Percentiles rank a stretch among this genome's conserved stretches.
Evolutionary conservation across 495 filamentous ascomycete species (phyloP).

Genomic region (Aspergillus campestris): DNA sequence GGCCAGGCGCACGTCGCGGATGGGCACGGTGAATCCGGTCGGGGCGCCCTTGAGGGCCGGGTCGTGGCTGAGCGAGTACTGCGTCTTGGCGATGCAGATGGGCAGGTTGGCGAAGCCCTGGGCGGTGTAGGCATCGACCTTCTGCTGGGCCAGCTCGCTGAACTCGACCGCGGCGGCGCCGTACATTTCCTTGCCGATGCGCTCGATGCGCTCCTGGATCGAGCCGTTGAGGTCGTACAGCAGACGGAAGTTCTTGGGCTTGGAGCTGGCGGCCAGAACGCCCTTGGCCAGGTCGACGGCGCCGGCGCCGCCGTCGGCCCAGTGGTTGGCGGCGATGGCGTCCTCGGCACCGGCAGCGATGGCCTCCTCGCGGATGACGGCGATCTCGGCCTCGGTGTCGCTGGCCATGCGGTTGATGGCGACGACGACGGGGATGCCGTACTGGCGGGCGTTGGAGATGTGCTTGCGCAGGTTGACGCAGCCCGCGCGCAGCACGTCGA

Average conservation of each 20-base stretch:
- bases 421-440: slow-evolving; percentile 92
- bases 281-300: slow-evolving; percentile 84
- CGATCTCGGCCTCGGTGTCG: slow-evolving; percentile 88
- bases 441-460: slow-evolving; percentile 76
- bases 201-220: slow-evolving; percentile 85
- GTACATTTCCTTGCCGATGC: slow-evolving; percentile 88
- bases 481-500: slow-evolving; percentile 78
- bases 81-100: slow-evolving; percentile 96
- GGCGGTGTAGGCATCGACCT: slow-evolving; percentile 87
- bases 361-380: slow-evolving; percentile 80
- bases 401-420: slow-evolving; percentile 95
- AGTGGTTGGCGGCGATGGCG: slow-evolving; percentile 91
- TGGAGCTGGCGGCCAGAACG: slow-evolving; percentile 72
- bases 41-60: slow-evolving; percentile 93
- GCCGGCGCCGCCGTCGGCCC: slow-evolving; percentile 90
- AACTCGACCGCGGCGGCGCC: slow-evolving; percentile 87
- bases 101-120: slow-evolving; percentile 90
- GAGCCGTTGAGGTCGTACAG: slow-evolving; percentile 73
- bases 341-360: slow-evolving; percentile 89
- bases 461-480: slow-evolving; percentile 95
- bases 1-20: slow-evolving; percentile 87
- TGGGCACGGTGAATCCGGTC: slow-evolving; percentile 89
- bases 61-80: slow-evolving; percentile 95
- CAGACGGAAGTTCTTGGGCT: slow-evolving; percentile 84
- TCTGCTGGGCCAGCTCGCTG: slow-evolving; percentile 86